A percentile compares a stretch with the other conserved stretches of the same genome.
These are phyloP conservation scores for Echium plantagineum DNA, from an alignment of 257 asterid species.

Conservation along the genomic window DNA sequence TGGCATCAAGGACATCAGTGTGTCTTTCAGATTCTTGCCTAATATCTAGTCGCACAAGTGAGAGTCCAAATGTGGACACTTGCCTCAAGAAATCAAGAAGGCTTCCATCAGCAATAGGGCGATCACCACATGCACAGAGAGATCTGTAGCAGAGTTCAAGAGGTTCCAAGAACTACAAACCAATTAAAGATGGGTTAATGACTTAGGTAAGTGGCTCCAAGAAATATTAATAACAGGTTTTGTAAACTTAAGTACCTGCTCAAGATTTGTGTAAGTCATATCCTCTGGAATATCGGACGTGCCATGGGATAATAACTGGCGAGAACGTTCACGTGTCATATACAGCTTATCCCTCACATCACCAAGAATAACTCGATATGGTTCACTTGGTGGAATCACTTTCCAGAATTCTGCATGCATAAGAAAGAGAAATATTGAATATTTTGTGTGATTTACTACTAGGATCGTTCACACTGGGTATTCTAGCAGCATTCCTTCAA, in stretches of 20 bases:
- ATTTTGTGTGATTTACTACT: neutral
- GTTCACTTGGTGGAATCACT: slow-evolving; percentile 33
- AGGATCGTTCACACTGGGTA: neutral
- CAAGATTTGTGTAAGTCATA: slow-evolving; percentile 27
- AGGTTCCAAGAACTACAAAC: slow-evolving; percentile 39
- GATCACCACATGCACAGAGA: slow-evolving; percentile 42
- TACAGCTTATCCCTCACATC: slow-evolving; percentile 42
- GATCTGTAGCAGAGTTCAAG: slow-evolving; percentile 43
- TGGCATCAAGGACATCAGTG: slow-evolving; percentile 41
- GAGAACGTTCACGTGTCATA: slow-evolving; percentile 43
- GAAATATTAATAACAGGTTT: neutral
- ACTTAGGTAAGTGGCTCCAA: neutral
- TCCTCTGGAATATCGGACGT: slow-evolving; percentile 37
- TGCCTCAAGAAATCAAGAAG: slow-evolving; percentile 42
- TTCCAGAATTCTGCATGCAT: slow-evolving; percentile 37
- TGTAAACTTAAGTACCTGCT: slow-evolving; percentile 19
- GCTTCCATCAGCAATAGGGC: slow-evolving; percentile 39
- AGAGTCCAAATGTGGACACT: slow-evolving; percentile 45
- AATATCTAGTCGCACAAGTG: slow-evolving; percentile 40
- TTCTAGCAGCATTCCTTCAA: neutral
- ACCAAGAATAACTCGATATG: slow-evolving; percentile 37
- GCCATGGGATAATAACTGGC: slow-evolving; percentile 33
- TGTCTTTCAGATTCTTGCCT: slow-evolving; percentile 46
- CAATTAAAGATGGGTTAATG: slow-evolving; percentile 1
- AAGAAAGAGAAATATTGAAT: too few relatives aligned